phyloP scores from a whole-genome alignment of 345 rosid genomes.

The Mallotus nudiflorus region DNA sequence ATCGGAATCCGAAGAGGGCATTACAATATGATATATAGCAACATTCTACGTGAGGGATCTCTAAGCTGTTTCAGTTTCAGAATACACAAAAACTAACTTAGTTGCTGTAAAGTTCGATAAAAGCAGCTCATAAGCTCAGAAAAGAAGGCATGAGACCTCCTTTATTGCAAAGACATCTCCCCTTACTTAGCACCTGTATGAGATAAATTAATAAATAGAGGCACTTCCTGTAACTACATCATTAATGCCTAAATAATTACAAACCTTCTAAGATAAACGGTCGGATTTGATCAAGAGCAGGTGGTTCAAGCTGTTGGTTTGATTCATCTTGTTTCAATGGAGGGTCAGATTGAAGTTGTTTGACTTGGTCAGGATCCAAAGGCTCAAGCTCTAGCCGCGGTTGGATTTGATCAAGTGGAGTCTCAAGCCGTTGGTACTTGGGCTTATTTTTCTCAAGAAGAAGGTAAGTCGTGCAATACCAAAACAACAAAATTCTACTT shows the following conservation, averaged over 20 bases:
- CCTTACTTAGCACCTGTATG: conserved; percentile 70
- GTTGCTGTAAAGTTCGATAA: conserved; percentile 11
- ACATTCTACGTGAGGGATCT: conserved; percentile 13
- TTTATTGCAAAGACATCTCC: conserved; percentile 49
- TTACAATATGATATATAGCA: neutral
- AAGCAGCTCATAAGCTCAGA: conserved; percentile 32
- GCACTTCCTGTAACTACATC: conserved; percentile 27
- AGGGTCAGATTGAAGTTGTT: conserved; percentile 42
- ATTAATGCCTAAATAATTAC: conserved; percentile 51
- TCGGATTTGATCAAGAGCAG: conserved; percentile 48
- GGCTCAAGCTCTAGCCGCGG: conserved; percentile 45
- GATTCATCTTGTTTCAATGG: conserved; percentile 10
- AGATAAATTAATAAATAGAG: conserved; percentile 46
- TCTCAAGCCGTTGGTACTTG: conserved; percentile 76
- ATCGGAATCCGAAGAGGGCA: neutral
- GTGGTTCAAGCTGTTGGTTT: conserved; percentile 29
- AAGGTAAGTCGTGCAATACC: conserved; percentile 82
- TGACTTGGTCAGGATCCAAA: conserved; percentile 34
- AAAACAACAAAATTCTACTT: conserved; percentile 73
- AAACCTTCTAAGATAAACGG: conserved; percentile 96
- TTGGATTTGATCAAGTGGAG: conserved; percentile 29
- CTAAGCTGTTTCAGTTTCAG: neutral
- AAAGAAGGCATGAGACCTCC: conserved; percentile 33
- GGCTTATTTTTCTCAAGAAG: conserved; percentile 87
- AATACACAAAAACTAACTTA: conserved; percentile 1